Percentiles rank a stretch among this genome's conserved stretches.
phyloP scores from a whole-genome alignment of 2,329 filamentous ascomycete genomes.

The Juglanconis juglandina region DNA sequence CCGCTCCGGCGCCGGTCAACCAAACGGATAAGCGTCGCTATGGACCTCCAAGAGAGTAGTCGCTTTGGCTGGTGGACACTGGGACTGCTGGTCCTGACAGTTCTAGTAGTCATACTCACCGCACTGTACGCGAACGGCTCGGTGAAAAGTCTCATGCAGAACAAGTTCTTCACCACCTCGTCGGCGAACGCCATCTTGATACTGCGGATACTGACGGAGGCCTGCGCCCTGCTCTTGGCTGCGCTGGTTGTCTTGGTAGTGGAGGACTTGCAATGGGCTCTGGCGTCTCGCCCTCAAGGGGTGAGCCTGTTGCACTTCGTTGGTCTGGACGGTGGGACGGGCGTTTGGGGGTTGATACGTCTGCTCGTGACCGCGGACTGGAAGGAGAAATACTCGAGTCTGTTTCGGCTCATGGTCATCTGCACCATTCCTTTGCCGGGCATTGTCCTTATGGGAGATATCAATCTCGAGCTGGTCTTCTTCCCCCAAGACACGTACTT shows the following conservation, averaged over 20 bases:
- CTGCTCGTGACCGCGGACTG: slow-evolving; percentile 10
- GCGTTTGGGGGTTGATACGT: slow-evolving; percentile 8
- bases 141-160: slow-evolving; percentile 2
- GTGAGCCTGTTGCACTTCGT: slow-evolving; percentile 14
- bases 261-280: slow-evolving; percentile 11
- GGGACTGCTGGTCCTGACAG: neutral
- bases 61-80: slow-evolving; percentile 11
- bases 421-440: slow-evolving; percentile 6
- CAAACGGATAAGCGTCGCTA: neutral
- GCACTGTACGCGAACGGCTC: slow-evolving; percentile 5
- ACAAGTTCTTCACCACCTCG: slow-evolving; percentile 9
- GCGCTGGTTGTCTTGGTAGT: slow-evolving; percentile 7
- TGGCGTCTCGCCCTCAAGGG: slow-evolving; percentile 10
- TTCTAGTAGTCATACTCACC: neutral
- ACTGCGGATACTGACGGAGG: slow-evolving; percentile 5
- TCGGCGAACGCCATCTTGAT: slow-evolving; percentile 8
- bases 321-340: slow-evolving; percentile 7
- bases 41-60: slow-evolving; percentile 3
- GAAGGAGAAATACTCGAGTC: slow-evolving; percentile 10
- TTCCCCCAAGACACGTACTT: slow-evolving; percentile 6
- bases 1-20: neutral
- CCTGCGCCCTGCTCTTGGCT: slow-evolving; percentile 2
- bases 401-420: slow-evolving; percentile 8
- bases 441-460: slow-evolving; percentile 11
- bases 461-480: slow-evolving; percentile 5